Evolutionary conservation across 331 rosid species (phyloP), one percentile per base, ranked within the genome.

Genomic region (Quercus tomentella): DNA sequence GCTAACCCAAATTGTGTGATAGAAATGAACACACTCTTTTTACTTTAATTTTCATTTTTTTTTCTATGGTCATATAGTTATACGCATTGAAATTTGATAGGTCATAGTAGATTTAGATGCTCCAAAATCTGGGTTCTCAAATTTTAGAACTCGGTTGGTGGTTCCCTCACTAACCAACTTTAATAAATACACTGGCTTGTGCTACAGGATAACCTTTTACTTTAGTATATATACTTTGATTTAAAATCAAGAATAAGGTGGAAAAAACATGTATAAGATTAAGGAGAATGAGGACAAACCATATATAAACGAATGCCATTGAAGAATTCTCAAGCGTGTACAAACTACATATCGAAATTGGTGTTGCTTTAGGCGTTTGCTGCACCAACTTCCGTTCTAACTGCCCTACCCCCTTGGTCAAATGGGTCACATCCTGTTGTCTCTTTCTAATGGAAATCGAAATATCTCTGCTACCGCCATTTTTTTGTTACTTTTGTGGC

Each of bases 331-430:
- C 84, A 88, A 82, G 89, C 88, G 90, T 85, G 88, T 85, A 72
- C 72, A 49, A 41, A 41, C 45, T 41, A 41, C 12, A 41, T 11
- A 12, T 49, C 54, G 54, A 60, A 80, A 80, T 51, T 61, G 85
- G 88, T 88, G 25, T 43, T 58, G 49, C 85, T 78, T 84, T 79
- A 77, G 85, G 90, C 28, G 90, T 84, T 83, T 91, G 97, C 87
- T 89, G 79, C 82, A 89, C 90, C 90, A 88, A 86, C 89, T 90
- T 87, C 85, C 80, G 73, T 84, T 57, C 92, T 88, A 87, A 86
- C 97, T 89, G 93, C 96, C 88, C 96, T 74, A 89, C 86, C 96
- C 89, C 83, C 81, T 75, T 15, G 79, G 91, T 88, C 92, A 87
- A 90, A 87, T 33, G 65, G 35, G 88, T 80, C 90, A 82, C 90